Evolutionary conservation across 345 rosid genomes (phyloP), one percentile per base, ranked within the genome.

Genomic region (Mercurialis annua): DNA sequence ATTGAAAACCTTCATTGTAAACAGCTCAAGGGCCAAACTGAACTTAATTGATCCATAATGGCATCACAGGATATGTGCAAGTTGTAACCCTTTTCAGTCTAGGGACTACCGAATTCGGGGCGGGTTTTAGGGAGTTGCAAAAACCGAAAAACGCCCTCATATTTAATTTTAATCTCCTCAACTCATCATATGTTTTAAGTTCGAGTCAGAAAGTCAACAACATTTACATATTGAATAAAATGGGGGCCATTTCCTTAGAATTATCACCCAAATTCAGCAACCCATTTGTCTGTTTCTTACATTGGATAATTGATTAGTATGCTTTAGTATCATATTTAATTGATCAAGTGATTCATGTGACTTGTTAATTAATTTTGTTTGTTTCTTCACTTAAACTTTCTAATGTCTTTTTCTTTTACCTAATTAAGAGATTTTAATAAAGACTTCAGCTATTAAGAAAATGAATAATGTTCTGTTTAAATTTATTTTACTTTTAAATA

Each of bases 181-280:
- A 7, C 44, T 1, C 21, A 2, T 50, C 54, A 40, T 36, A 15
- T 40, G 10, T 24, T 16, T 1, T 5, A 31, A 7, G 2, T 3
- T 8, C 8, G 68, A 10, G 44, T 65, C 47, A 64, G 51, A 40
- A 65, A 49, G 59, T 51, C 68, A 51, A 50, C 34, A 4, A 29
- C 4, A 30, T 10, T 3, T 50, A 21, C 36, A 51, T 40, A 40
- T 12, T 12, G 44, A 40, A 43, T n/a, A 50, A 9, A 7, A 8
- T 51, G 59, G 48, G 48, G 23, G 15, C 68, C 68, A 21, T 24
- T 51, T 65, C n/a, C 21, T 65, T 2, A 33, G 21, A 21, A 18
- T 21, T 21, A 2, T 6, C 23, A 16, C 47, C 59, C 57, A 10
- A 34, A 1, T 21, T 49, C 24, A n/a, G 31, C 67, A 48, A 48